A percentile compares a stretch with the other conserved stretches of the same genome.
Conservation (phyloP, 225 moss, liverwort and hornwort species). For the Anthoceros angustus region DNA sequence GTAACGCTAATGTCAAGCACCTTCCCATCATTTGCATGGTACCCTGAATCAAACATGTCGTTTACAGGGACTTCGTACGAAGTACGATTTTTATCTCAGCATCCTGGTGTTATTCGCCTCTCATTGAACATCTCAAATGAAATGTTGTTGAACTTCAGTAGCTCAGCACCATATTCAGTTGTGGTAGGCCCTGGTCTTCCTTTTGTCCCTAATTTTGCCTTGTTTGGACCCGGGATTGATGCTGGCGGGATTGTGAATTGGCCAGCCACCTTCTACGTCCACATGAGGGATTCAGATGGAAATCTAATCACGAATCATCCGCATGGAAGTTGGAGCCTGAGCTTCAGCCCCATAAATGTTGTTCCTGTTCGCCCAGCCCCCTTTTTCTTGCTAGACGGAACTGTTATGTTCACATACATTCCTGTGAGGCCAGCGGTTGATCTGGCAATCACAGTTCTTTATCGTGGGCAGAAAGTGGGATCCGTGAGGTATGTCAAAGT, state of each 20-base stretch:
- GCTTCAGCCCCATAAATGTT: conserved; percentile 17
- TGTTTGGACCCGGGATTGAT: conserved; percentile 39
- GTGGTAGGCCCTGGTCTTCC: conserved; percentile 17
- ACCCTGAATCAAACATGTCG: conserved; percentile 14
- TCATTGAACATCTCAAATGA: conserved; percentile 17
- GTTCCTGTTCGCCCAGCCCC: conserved; percentile 15
- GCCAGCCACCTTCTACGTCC: conserved; percentile 21
- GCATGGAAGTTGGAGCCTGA: conserved; percentile 11
- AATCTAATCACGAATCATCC: conserved; percentile 17
- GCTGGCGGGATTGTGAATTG: conserved; percentile 24
- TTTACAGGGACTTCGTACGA: conserved; percentile 13
- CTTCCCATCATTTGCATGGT: conserved; percentile 15
- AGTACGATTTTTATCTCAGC: conserved; percentile 17
- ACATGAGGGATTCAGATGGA: conserved; percentile 21
- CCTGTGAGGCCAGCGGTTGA: conserved; percentile 25
- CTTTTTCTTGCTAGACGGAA: conserved; percentile 19
- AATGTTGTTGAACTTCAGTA: conserved; percentile 15
- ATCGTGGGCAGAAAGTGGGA: conserved; percentile 10
- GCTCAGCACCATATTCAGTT: conserved; percentile 23
- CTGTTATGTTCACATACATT: conserved; percentile 31
- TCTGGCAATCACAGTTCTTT: conserved; percentile 13
- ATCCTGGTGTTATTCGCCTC: conserved; percentile 18
- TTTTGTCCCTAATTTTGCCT: conserved; percentile 20
- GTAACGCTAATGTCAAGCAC: conserved; percentile 23
- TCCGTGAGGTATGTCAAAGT: conserved; percentile 13